These are phyloP conservation scores for Coniochaeta hoffmannii DNA, from an alignment of 2,329 filamentous ascomycete genomes.

Conservation along the genomic window DNA sequence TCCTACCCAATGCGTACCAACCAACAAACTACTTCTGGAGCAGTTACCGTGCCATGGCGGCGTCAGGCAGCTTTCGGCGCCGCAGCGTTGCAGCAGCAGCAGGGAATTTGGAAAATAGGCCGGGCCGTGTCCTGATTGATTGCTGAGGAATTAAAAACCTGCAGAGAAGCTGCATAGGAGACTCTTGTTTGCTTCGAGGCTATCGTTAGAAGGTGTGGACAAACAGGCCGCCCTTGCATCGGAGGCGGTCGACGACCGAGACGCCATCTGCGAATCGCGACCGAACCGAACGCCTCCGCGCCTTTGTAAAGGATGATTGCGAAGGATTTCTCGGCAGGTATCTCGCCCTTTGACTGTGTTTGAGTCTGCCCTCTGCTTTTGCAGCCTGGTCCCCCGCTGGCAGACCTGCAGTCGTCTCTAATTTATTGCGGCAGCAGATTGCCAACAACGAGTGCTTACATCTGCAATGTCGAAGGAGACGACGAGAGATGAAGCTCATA, in stretches of 20 bases:
- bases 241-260: background rate
- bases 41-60: background rate
- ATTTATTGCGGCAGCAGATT: background rate
- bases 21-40: background rate
- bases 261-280: background rate
- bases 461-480: background rate
- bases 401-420: background rate
- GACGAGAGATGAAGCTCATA: background rate
- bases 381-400: background rate
- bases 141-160: background rate
- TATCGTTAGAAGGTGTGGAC: background rate
- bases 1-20: background rate
- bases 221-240: background rate
- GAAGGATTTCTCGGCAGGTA: background rate
- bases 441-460: background rate
- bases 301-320: background rate
- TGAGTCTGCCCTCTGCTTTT: background rate
- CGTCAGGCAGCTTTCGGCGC: background rate
- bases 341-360: background rate
- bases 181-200: background rate
- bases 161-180: background rate
- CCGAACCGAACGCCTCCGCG: background rate
- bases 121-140: background rate
- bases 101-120: background rate
- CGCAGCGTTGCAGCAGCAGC: background rate